These are phyloP conservation scores for Xanthoconium separans DNA, from an alignment of 1,284 basidiomycete species.

Conservation along the genomic window DNA sequence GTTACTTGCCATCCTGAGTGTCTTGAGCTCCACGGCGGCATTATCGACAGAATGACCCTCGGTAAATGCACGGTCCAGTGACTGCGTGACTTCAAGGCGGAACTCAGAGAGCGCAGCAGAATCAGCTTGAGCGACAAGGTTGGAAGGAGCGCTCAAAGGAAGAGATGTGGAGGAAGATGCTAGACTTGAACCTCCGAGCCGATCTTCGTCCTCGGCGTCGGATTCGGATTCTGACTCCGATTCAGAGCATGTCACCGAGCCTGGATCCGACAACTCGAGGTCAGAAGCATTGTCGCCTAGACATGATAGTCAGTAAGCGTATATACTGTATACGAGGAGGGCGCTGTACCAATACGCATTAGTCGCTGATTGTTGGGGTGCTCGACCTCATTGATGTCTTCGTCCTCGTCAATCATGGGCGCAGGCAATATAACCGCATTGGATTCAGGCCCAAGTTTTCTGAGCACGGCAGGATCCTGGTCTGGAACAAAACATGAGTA, in stretches of 20 bases:
- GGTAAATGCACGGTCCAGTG: constrained; percentile 86
- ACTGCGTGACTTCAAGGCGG: constrained; percentile 71
- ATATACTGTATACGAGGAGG: neutral
- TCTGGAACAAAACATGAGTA: constrained; percentile 35
- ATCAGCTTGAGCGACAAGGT: constrained; percentile 36
- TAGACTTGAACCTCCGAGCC: constrained; percentile 34
- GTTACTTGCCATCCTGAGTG: constrained; percentile 91
- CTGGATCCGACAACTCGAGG: constrained; percentile 56
- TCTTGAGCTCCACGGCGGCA: constrained; percentile 90
- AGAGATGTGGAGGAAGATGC: constrained; percentile 44
- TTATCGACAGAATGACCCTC: constrained; percentile 91
- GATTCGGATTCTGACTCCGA: constrained; percentile 31
- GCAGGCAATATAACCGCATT: constrained; percentile 75
- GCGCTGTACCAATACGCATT: constrained; percentile 57
- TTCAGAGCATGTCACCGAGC: constrained; percentile 47
- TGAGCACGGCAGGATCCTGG: constrained; percentile 39
- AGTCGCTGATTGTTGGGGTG: constrained; percentile 63
- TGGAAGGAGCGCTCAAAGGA: constrained; percentile 35
- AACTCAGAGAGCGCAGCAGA: constrained; percentile 70
- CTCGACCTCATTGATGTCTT: constrained; percentile 58
- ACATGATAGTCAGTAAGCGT: neutral
- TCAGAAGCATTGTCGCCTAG: constrained; percentile 63
- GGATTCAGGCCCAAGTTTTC: constrained; percentile 54
- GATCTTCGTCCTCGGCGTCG: constrained; percentile 31
- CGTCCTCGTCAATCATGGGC: constrained; percentile 52